phyloP scores from a whole-genome alignment of 2,329 filamentous ascomycete genomes.

The Ceratocystis cacaofunesta region DNA sequence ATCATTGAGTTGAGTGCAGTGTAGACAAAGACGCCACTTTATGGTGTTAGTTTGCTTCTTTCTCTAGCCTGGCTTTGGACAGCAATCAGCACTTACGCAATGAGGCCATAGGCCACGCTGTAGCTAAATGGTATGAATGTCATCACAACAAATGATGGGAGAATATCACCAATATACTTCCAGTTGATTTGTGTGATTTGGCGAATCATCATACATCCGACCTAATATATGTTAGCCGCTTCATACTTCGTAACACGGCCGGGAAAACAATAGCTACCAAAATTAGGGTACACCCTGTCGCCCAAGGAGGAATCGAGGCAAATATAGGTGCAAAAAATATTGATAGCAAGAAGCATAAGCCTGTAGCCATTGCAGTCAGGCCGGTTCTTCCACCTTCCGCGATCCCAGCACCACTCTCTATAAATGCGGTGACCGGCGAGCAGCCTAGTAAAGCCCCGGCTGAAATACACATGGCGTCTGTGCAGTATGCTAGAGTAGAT shows the following conservation, averaged over 20 bases:
- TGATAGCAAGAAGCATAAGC: conserved; percentile 71
- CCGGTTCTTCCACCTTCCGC: conserved; percentile 76
- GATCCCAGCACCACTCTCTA: conserved; percentile 82
- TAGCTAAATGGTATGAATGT: conserved; percentile 66
- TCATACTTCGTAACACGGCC: fast-evolving
- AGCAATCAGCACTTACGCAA: conserved; percentile 37
- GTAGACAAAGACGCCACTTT: conserved; percentile 40
- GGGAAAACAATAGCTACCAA: conserved; percentile 32
- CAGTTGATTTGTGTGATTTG: conserved; percentile 63
- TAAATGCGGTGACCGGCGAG: conserved; percentile 72
- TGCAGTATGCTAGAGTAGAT: conserved; percentile 67
- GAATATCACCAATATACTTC: conserved; percentile 58
- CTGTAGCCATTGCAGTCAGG: conserved; percentile 64
- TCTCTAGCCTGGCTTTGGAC: background rate
- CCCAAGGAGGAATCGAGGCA: conserved; percentile 77
- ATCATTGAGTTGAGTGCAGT: conserved; percentile 35
- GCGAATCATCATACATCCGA: conserved; percentile 65
- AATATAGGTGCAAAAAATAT: conserved; percentile 87
- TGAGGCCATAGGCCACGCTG: conserved; percentile 63
- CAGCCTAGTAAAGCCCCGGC: conserved; percentile 65
- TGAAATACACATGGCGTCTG: conserved; percentile 64
- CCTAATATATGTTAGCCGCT: conserved; percentile 26
- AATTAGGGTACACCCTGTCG: conserved; percentile 60
- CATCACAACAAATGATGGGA: conserved; percentile 63
- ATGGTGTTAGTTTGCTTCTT: background rate